Conservation (phyloP, 108 stramenopile genomes). For the Skeletonema tropicum region DNA sequence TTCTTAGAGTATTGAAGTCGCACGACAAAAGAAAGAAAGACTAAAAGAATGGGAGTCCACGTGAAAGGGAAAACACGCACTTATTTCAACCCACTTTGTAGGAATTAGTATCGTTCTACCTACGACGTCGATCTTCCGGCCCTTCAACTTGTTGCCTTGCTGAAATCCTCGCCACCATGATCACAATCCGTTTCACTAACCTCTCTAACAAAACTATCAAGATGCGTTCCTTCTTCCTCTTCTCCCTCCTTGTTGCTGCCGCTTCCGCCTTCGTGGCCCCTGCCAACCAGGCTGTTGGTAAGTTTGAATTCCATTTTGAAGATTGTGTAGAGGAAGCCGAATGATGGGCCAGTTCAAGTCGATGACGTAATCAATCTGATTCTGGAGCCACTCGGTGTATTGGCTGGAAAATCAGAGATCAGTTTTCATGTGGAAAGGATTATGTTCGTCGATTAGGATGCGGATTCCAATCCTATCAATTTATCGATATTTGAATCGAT, state of each 20-base stretch:
- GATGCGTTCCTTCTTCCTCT: constrained; percentile 65
- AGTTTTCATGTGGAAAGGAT: background rate
- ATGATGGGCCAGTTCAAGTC: constrained; percentile 14
- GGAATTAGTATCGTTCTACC: background rate
- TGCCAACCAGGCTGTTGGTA: constrained; percentile 66
- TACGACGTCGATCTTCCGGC: background rate
- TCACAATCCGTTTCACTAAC: constrained; percentile 11
- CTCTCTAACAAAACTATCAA: constrained; percentile 27
- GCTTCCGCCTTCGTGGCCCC: constrained; percentile 87
- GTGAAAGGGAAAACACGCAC: background rate
- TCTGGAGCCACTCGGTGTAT: background rate
- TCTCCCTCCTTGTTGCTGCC: constrained; percentile 77
- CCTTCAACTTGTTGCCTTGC: background rate
- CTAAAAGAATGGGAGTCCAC: background rate
- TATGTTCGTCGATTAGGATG: too few relatives aligned
- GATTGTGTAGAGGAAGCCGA: background rate
- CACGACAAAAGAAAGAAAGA: too few relatives aligned
- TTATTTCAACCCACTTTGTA: background rate
- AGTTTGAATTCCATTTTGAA: constrained; percentile 28
- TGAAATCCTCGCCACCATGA: constrained; percentile 3
- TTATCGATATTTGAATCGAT: background rate
- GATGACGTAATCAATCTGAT: constrained; percentile 2
- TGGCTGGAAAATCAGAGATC: background rate
- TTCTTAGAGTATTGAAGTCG: too few relatives aligned
- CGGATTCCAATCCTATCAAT: background rate